Evolutionary conservation across 257 asterid genomes (phyloP).

Genomic region (Verbena officinalis): DNA sequence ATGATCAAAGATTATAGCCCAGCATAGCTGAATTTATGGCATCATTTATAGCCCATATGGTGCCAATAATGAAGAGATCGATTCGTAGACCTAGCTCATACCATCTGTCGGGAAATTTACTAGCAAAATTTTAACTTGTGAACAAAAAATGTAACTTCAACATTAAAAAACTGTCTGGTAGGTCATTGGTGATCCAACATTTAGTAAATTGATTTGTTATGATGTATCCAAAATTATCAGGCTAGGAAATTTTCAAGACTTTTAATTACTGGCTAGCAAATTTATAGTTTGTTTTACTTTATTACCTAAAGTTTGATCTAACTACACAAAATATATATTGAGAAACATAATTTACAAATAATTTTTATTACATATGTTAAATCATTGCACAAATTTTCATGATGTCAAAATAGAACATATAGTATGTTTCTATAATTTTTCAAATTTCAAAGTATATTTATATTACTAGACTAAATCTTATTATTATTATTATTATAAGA

Average conservation of each 20-base stretch:
- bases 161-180: slow-evolving; percentile 26
- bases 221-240: not conserved
- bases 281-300: not conserved
- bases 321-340: too few species aligned
- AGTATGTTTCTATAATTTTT: too few species aligned
- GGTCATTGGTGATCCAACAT: slow-evolving; percentile 24
- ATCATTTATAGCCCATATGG: slow-evolving; percentile 24
- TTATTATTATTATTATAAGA: too few species aligned
- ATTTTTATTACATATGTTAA: too few species aligned
- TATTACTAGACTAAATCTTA: too few species aligned
- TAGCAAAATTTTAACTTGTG: slow-evolving; percentile 6
- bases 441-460: too few species aligned
- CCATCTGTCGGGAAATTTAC: slow-evolving; percentile 33
- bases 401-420: too few species aligned
- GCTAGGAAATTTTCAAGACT: not conserved
- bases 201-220: not conserved
- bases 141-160: slow-evolving; percentile 28
- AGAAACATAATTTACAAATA: too few species aligned
- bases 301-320: too few species aligned
- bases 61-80: slow-evolving; percentile 25
- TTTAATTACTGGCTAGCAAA: not conserved
- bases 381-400: too few species aligned
- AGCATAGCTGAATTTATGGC: slow-evolving; percentile 34
- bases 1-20: too few species aligned
- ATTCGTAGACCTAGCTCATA: not conserved